phyloP scores from a whole-genome alignment of 257 asterid genomes.

The Catharanthus roseus region DNA sequence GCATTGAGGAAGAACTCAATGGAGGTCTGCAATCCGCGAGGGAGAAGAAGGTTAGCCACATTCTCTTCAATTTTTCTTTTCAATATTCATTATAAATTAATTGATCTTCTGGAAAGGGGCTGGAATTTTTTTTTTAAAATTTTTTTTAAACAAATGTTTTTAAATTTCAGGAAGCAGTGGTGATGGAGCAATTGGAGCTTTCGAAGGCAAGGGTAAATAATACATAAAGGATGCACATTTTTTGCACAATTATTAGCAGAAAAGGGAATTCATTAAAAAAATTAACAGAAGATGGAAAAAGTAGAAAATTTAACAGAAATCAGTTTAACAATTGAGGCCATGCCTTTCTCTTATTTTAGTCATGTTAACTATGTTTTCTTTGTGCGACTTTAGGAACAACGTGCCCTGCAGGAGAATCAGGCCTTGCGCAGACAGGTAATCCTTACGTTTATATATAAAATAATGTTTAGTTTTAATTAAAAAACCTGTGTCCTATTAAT shows the following conservation, averaged over 20 bases:
- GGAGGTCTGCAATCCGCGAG: slow-evolving; percentile 52
- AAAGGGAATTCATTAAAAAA: neutral
- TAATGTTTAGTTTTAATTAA: neutral
- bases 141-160: too few species aligned
- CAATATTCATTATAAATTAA: neutral
- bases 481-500: neutral
- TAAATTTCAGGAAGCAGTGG: slow-evolving; percentile 44
- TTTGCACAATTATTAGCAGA: too few species aligned
- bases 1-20: slow-evolving; percentile 52
- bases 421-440: slow-evolving; percentile 42
- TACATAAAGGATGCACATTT: too few species aligned
- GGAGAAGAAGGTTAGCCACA: slow-evolving; percentile 62
- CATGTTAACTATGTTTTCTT: neutral
- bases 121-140: too few species aligned
- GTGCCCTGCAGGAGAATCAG: slow-evolving; percentile 46
- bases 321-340: neutral
- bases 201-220: slow-evolving; percentile 44
- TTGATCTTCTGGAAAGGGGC: neutral
- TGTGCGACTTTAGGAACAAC: slow-evolving; percentile 41
- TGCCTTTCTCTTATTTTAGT: neutral
- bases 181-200: slow-evolving; percentile 42
- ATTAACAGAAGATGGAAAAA: neutral
- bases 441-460: slow-evolving; percentile 1
- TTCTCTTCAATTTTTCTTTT: neutral
- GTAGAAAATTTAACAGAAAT: neutral